Evolutionary conservation across 768 basidiomycete genomes (phyloP).

Genomic region (Mycena capillaripes): DNA sequence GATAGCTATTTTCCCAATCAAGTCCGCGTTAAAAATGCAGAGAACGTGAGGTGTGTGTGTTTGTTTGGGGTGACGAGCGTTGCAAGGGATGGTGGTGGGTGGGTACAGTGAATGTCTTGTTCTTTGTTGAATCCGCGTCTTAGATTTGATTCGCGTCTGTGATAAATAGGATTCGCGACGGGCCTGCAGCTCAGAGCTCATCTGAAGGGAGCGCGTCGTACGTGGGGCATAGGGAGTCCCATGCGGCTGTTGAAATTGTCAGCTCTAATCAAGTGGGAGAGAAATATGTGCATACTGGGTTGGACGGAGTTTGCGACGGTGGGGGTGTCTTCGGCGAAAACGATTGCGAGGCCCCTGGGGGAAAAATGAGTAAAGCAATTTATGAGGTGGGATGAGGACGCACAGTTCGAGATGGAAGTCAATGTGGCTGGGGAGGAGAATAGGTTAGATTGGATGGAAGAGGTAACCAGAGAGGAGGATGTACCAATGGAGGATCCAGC

Average conservation of each 20-base stretch:
- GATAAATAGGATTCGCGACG: not conserved
- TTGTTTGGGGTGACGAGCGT: not conserved
- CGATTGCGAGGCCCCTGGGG: slow-evolving; percentile 7
- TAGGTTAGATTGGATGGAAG: not conserved
- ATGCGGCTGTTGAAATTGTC: not conserved
- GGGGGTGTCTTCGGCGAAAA: slow-evolving; percentile 19
- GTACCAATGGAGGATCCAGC: slow-evolving; percentile 22
- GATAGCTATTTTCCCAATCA: no score
- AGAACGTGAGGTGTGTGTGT: no score
- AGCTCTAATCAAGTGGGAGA: not conserved
- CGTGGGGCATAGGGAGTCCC: slow-evolving; percentile 17
- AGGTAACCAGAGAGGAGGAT: not conserved
- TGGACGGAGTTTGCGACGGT: not conserved
- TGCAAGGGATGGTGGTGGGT: not conserved
- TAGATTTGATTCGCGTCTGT: no score
- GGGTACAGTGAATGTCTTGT: not conserved
- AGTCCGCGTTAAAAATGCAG: no score
- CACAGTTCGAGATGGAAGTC: slow-evolving; percentile 25
- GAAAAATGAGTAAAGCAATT: not conserved
- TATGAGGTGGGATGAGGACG: not conserved
- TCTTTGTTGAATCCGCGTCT: not conserved
- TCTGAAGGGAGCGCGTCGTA: slow-evolving; percentile 7
- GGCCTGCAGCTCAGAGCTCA: not conserved
- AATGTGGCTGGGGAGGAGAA: slow-evolving; percentile 8
- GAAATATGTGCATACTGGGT: not conserved